Conservation (phyloP, 768 basidiomycete genomes). For the Trametes villosa region DNA sequence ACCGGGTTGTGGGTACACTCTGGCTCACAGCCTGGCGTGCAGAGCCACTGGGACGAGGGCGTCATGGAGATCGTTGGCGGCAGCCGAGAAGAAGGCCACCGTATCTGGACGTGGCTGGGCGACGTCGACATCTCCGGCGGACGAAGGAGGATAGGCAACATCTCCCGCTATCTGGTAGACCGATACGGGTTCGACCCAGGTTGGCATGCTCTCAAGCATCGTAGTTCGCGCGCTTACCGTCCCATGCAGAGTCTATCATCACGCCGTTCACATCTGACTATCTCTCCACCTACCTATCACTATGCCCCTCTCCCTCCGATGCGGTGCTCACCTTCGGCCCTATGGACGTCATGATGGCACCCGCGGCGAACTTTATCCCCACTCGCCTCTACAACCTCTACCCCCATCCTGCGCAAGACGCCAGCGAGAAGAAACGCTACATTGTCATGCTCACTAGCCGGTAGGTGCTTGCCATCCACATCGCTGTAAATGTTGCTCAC, state of each 20-base stretch:
- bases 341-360: slow-evolving; percentile 77
- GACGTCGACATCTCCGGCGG: slow-evolving; percentile 75
- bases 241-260: slow-evolving; percentile 62
- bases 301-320: slow-evolving; percentile 72
- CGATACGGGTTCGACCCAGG: slow-evolving; percentile 82
- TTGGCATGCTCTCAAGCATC: slow-evolving; percentile 32
- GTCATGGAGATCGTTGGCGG: slow-evolving; percentile 81
- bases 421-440: slow-evolving; percentile 73
- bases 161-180: slow-evolving; percentile 78
- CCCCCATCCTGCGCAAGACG: slow-evolving; percentile 83
- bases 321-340: slow-evolving; percentile 81
- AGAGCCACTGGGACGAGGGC: slow-evolving; percentile 73
- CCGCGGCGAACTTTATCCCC: slow-evolving; percentile 75
- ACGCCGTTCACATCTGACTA: slow-evolving; percentile 79
- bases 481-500: background rate
- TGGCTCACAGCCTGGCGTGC: slow-evolving; percentile 25
- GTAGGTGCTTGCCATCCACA: slow-evolving; percentile 38
- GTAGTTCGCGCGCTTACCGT: background rate
- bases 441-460: slow-evolving; percentile 73
- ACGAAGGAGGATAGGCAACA: slow-evolving; percentile 62
- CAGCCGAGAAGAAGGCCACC: slow-evolving; percentile 69
- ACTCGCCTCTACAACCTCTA: slow-evolving; percentile 74
- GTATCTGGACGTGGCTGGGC: slow-evolving; percentile 81
- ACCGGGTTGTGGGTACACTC: slow-evolving; percentile 78
- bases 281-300: slow-evolving; percentile 76